Evolutionary conservation across 192 early-diverging fungal genomes (phyloP).

Genomic region (Haplosporangium gracile): DNA sequence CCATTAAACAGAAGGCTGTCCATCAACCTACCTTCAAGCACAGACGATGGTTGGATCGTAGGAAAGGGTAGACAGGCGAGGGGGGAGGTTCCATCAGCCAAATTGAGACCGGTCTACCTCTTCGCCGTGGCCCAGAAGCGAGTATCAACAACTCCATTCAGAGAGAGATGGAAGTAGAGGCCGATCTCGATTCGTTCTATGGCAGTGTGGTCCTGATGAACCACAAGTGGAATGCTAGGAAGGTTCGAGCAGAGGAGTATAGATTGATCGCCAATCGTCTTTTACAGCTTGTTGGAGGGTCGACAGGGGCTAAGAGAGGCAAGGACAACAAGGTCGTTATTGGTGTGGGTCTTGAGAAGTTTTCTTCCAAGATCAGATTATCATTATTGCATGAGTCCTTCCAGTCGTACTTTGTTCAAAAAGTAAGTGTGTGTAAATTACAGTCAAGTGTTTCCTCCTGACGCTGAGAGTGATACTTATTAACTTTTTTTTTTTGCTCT

Average conservation of each 20-base stretch:
- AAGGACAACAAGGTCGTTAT: conserved; percentile 13
- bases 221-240: conserved; percentile 6
- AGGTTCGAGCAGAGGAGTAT: conserved; percentile 18
- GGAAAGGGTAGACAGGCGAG: neutral
- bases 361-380: conserved; percentile 15
- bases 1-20: conserved; percentile 24
- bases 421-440: conserved; percentile 6
- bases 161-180: neutral
- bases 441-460: neutral
- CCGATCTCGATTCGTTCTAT: conserved; percentile 19
- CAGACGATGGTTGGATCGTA: conserved; percentile 16
- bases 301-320: conserved; percentile 8
- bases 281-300: conserved; percentile 15
- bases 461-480: too few species aligned
- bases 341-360: conserved; percentile 17
- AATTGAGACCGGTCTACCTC: conserved; percentile 10
- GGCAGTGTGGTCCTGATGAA: conserved; percentile 7
- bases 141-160: neutral
- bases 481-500: too few species aligned
- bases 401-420: conserved; percentile 18
- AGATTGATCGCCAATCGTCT: conserved; percentile 11
- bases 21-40: conserved; percentile 19
- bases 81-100: neutral
- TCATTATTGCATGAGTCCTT: conserved; percentile 24
- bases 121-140: conserved; percentile 19